Conservation (phyloP, 768 basidiomycete genomes). For the Antrodiella citrinella region DNA sequence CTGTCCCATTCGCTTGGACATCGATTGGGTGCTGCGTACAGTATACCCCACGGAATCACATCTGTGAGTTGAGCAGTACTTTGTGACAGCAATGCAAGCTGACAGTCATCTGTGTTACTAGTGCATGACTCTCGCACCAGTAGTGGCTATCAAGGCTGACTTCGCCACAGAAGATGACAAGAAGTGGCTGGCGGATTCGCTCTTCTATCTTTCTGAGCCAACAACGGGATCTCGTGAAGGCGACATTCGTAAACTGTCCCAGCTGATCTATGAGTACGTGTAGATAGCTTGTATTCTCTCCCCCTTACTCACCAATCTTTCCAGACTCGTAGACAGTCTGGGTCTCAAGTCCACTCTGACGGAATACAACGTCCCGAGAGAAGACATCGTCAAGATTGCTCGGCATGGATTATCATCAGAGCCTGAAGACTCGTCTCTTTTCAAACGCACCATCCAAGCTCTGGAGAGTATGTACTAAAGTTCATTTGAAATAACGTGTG, state of each 20-base stretch:
- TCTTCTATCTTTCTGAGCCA: constrained; percentile 52
- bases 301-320: neutral
- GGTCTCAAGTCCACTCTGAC: constrained; percentile 50
- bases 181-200: constrained; percentile 42
- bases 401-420: neutral
- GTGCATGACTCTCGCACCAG: constrained; percentile 68
- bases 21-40: constrained; percentile 62
- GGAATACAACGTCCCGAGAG: constrained; percentile 56
- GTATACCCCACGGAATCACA: constrained; percentile 77
- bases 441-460: neutral
- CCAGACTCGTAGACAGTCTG: constrained; percentile 32
- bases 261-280: constrained; percentile 46
- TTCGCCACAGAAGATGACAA: constrained; percentile 53
- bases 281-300: neutral
- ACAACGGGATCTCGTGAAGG: constrained; percentile 58
- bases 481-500: too few species aligned
- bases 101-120: constrained; percentile 17
- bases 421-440: neutral
- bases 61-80: constrained; percentile 39
- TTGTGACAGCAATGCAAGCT: neutral
- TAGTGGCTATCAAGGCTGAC: constrained; percentile 51
- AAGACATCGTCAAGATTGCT: constrained; percentile 48
- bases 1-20: constrained; percentile 73
- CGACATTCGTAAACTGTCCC: constrained; percentile 47
- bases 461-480: neutral